These are phyloP conservation scores for Psidium guajava DNA, from an alignment of 345 rosid genomes.

Conservation along the genomic window DNA sequence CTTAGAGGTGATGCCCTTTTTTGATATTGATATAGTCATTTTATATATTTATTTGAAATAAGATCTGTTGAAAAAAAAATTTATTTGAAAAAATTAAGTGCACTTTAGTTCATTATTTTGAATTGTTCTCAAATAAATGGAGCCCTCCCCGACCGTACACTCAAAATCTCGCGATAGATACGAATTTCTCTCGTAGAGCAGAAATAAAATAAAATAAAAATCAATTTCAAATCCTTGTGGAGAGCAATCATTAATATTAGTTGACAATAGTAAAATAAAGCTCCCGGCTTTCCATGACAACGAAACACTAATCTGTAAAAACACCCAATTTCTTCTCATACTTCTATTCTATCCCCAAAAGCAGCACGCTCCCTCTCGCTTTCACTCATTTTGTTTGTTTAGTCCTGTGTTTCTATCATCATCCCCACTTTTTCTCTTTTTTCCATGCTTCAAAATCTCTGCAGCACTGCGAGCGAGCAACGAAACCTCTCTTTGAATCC, in stretches of 20 bases:
- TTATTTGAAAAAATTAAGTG: no score
- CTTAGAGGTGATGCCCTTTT: no score
- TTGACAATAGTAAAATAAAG: not conserved
- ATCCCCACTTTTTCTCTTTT: not conserved
- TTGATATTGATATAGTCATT: no score
- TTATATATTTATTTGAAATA: no score
- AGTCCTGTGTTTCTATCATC: not conserved
- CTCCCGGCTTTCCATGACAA: not conserved
- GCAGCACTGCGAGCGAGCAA: not conserved
- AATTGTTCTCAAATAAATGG: no score
- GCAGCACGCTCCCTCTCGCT: not conserved
- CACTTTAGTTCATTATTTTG: no score
- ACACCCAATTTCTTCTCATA: not conserved
- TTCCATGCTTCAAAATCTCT: not conserved
- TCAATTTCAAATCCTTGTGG: not conserved
- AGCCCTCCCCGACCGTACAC: not conserved
- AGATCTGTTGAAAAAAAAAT: no score
- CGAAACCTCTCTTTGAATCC: constrained; percentile 68
- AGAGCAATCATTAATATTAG: not conserved
- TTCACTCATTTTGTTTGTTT: not conserved
- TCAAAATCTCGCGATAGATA: not conserved
- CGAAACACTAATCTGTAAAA: not conserved
- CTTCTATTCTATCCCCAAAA: not conserved
- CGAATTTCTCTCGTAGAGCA: not conserved
- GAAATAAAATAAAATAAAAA: no score